phyloP scores from a whole-genome alignment of 2,329 filamentous ascomycete species.

The Trematosphaeria pertusa region DNA sequence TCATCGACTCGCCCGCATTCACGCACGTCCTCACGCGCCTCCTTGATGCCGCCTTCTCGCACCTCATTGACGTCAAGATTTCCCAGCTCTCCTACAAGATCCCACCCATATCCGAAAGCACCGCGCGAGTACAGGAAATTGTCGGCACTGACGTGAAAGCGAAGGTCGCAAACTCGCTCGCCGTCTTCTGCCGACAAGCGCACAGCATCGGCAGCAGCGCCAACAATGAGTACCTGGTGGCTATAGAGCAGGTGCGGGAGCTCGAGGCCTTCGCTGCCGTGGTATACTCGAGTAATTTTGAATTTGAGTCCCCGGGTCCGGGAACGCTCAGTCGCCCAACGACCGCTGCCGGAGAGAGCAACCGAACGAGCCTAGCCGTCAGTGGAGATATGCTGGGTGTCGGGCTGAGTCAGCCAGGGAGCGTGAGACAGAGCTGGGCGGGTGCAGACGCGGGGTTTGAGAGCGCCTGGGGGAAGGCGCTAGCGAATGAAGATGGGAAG shows the following conservation, averaged over 20 bases:
- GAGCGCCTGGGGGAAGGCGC: conserved; percentile 72
- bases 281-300: conserved; percentile 84
- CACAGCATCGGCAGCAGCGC: conserved; percentile 78
- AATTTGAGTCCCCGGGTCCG: conserved; percentile 55
- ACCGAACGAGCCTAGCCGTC: conserved; percentile 21
- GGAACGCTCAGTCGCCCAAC: conserved; percentile 10
- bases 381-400: conserved; percentile 2
- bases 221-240: conserved; percentile 59
- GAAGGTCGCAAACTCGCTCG: conserved; percentile 88
- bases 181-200: conserved; percentile 88
- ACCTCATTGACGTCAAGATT: conserved; percentile 82
- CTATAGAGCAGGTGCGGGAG: conserved; percentile 78
- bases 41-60: conserved; percentile 85
- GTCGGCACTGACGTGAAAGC: conserved; percentile 61
- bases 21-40: conserved; percentile 83
- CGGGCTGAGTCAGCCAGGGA: conserved; percentile 64
- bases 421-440: conserved; percentile 60
- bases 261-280: conserved; percentile 85
- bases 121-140: conserved; percentile 59
- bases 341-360: conserved; percentile 23
- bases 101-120: conserved; percentile 51
- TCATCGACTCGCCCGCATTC: conserved; percentile 93
- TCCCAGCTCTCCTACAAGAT: conserved; percentile 79
- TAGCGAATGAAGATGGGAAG: conserved; percentile 53
- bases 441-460: conserved; percentile 65